Base-by-base conservation (phyloP, 352 stramenopile genomes). In the Globisporangium carolinianum region DNA sequence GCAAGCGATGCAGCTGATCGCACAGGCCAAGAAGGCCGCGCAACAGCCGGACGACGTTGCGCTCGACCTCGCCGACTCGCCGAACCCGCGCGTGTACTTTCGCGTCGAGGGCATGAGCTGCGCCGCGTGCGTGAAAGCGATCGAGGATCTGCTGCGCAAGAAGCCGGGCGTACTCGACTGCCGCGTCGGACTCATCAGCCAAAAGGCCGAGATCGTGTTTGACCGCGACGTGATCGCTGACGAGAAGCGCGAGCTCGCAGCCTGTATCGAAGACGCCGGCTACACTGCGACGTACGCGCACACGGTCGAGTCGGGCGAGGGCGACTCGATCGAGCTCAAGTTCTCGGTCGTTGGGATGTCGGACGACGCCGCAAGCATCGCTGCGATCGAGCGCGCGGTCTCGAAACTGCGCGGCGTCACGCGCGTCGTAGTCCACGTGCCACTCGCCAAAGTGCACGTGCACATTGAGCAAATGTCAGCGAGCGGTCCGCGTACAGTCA, bases 81-180 rank as follows among this genome's bases (percentile, higher is more conserved):
- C 68, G 5, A 63, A 93, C 58, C 83, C 85, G 45, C 79, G 81
- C 42, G 83, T 83, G 14, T 85, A 91, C 55, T 91, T 93, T 69
- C 79, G 80, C 37, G 82, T 93, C 12, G 72, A 91, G 74, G 85
- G 85, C 52, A 93, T 93, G 85, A 93, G 81, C 62, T 95, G 83
- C 58, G 85, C 85, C 3, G 85, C 85, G 8, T 95, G 85, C 58
- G 85, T 93, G 54, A 95, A 95, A 66, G 78, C 79, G 55, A 93
- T 95, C 47, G 83, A 95, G 72, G 81, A 93, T 57, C 72, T 86
- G 35, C 41, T 95, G 54, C 71, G 67, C 55, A 79, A 86, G 50
- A 60, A 67, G 45, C 58, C 69, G 10, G 85, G 85, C 35, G 83
- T 95, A 39, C 41, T 91, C 18, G 72, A 92, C 55, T 91, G 79